Conservation (phyloP, 1,284 basidiomycete species). For the Inonotus hispidus region DNA sequence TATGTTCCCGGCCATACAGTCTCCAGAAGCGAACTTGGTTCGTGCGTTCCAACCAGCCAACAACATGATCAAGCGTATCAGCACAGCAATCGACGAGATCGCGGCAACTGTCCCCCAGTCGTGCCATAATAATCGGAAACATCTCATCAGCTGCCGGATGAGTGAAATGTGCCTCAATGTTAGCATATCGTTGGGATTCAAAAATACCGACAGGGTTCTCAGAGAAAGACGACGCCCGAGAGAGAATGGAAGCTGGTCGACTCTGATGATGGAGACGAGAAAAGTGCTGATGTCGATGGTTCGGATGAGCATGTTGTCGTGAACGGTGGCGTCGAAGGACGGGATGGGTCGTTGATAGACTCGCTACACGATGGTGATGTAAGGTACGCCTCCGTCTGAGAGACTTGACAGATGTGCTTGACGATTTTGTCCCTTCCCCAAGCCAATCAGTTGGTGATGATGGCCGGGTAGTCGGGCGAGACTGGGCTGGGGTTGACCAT, state of each 20-base stretch:
- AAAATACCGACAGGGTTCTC: slow-evolving; percentile 77
- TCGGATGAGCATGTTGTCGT: not conserved
- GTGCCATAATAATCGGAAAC: slow-evolving; percentile 43
- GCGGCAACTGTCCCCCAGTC: slow-evolving; percentile 54
- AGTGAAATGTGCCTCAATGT: slow-evolving; percentile 59
- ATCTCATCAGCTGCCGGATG: slow-evolving; percentile 49
- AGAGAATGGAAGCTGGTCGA: not conserved
- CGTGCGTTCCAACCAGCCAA: slow-evolving; percentile 48
- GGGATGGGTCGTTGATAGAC: not conserved
- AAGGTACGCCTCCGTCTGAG: not conserved
- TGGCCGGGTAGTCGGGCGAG: slow-evolving; percentile 21
- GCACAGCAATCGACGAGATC: slow-evolving; percentile 49
- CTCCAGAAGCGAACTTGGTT: slow-evolving; percentile 32
- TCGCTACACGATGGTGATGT: not conserved
- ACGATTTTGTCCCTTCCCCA: slow-evolving; percentile 20
- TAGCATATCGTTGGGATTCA: slow-evolving; percentile 73
- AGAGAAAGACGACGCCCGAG: not conserved
- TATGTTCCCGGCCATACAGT: slow-evolving; percentile 33
- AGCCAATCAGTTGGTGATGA: slow-evolving; percentile 26
- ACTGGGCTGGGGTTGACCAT: slow-evolving; percentile 18
- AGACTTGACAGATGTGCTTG: slow-evolving; percentile 1
- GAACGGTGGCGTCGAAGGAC: slow-evolving; percentile 5
- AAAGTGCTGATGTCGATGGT: not conserved
- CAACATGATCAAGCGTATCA: slow-evolving; percentile 41
- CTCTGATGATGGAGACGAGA: not conserved